Base-by-base conservation (phyloP, 2,329 filamentous ascomycete species). In the Coleophoma cylindrospora region DNA sequence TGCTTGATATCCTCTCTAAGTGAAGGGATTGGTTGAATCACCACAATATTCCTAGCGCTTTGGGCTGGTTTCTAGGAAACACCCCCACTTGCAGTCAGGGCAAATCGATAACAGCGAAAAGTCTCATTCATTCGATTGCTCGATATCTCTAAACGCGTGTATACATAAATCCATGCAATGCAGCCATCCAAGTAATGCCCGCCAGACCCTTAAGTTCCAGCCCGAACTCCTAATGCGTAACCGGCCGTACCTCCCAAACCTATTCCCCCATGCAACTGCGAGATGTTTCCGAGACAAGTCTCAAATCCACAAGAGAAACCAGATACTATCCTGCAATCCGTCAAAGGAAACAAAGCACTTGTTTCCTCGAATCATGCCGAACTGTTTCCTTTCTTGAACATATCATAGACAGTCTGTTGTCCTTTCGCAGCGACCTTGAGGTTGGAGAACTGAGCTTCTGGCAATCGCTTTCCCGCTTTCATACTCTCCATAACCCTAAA, bases 401-500 rank as follows among this genome's bases (percentile, higher is more conserved):
- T 69, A 17, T 69, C 72, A 59, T 81, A 78, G 40, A 91, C 80
- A 66, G 84, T 87, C 55, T 71, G 71, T 65, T 91, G 87, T 4
- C 78, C 75, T 57, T 75, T 79, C 0, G 77, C 66, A 7, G 81
- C 83, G 46, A 87, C 66, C 58, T 80, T 83, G 56, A 87, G 65
- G 40, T 74, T 78, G 34, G 80, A 75, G 64, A 91, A 96, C 48
- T 80, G 74, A 27, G 83, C 78, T 69, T 96, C 91, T 0, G 87
- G 76, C 40, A 95, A 73, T 49, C 91, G 76, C 64, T 81, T 89
- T 3, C 85, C 86, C 1, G 79, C 83, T 57, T 86, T 87, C 57
- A 96, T 76, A 65, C 89, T 91, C 64, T 95, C 88, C n/a, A 95
- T 69, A 6, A 89, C 81, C 89, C 87, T 89, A 50, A 37, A 55